Evolutionary conservation across 2,329 filamentous ascomycete species (phyloP).

Genomic region (Didymella pinodella): DNA sequence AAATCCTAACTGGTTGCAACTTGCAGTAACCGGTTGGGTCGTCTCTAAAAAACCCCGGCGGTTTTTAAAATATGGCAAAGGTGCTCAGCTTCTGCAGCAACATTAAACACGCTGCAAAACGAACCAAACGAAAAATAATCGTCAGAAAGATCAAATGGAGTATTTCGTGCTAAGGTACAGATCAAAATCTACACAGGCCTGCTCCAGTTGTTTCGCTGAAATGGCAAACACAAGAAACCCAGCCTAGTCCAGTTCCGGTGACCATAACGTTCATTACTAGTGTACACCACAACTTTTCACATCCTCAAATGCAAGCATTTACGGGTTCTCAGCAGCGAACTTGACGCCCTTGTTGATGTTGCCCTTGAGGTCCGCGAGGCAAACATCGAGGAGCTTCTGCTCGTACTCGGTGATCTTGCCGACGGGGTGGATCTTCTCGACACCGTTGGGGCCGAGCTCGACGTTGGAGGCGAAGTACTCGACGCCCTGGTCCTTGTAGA

Average conservation of each 20-base stretch:
- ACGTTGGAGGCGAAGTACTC: constrained; percentile 97
- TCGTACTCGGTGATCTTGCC: constrained; percentile 85
- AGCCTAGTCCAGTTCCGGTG: constrained; percentile 34
- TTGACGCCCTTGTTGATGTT: constrained; percentile 93
- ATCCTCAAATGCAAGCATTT: constrained; percentile 19
- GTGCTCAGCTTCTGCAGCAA: too few species aligned
- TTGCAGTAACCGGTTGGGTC: too few species aligned
- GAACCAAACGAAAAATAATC: too few species aligned
- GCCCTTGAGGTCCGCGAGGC: constrained; percentile 82
- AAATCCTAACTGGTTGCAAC: too few species aligned
- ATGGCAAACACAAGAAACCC: constrained; percentile 28
- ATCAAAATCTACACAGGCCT: constrained; percentile 31
- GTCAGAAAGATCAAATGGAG: constrained; percentile 24
- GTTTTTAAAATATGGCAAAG: too few species aligned
- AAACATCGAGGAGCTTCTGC: constrained; percentile 87
- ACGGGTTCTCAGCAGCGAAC: constrained; percentile 67
- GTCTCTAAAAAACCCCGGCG: too few species aligned
- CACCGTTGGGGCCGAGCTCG: constrained; percentile 95
- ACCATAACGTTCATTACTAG: constrained; percentile 36
- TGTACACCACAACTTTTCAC: constrained; percentile 32
- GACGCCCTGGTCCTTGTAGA: constrained; percentile 98
- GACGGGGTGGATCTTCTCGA: constrained; percentile 89
- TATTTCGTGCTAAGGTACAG: constrained; percentile 33
- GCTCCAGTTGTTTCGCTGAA: constrained; percentile 25
- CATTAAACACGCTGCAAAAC: too few species aligned